Conservation (phyloP, 768 basidiomycete genomes). For the Amanita rubescens region DNA sequence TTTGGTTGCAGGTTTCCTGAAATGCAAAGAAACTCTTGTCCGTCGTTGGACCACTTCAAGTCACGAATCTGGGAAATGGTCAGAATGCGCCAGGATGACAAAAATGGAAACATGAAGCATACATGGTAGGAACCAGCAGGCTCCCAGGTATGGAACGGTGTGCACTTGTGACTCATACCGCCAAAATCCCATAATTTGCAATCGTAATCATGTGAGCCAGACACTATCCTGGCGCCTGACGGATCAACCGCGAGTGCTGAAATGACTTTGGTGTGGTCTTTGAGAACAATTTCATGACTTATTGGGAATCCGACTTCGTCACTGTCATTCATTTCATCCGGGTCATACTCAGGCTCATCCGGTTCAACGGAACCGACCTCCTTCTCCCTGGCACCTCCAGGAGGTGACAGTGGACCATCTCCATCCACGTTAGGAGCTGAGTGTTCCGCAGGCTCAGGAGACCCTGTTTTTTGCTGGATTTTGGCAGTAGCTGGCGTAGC, state of each 20-base stretch:
- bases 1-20: slow-evolving; percentile 85
- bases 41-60: slow-evolving; percentile 81
- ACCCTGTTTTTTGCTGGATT: background rate
- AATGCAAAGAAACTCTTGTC: slow-evolving; percentile 79
- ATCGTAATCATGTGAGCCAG: slow-evolving; percentile 96
- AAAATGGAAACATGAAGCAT: slow-evolving; percentile 20
- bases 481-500: background rate
- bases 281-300: slow-evolving; percentile 85
- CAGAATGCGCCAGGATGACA: slow-evolving; percentile 1
- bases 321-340: slow-evolving; percentile 38
- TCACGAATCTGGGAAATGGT: slow-evolving; percentile 67
- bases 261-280: slow-evolving; percentile 94
- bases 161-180: slow-evolving; percentile 86
- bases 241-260: slow-evolving; percentile 90
- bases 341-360: slow-evolving; percentile 53
- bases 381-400: slow-evolving; percentile 12
- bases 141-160: slow-evolving; percentile 97
- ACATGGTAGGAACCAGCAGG: slow-evolving; percentile 92
- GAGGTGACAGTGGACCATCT: slow-evolving; percentile 19
- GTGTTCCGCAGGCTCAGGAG: background rate
- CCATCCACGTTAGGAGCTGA: slow-evolving; percentile 10
- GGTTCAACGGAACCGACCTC: slow-evolving; percentile 9
- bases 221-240: slow-evolving; percentile 84
- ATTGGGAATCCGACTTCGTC: slow-evolving; percentile 68
- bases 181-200: slow-evolving; percentile 99